Evolutionary conservation across 164 flowering plant genomes (phyloP), one percentile per base, ranked within the genome.

Genomic region (Santalum album): DNA sequence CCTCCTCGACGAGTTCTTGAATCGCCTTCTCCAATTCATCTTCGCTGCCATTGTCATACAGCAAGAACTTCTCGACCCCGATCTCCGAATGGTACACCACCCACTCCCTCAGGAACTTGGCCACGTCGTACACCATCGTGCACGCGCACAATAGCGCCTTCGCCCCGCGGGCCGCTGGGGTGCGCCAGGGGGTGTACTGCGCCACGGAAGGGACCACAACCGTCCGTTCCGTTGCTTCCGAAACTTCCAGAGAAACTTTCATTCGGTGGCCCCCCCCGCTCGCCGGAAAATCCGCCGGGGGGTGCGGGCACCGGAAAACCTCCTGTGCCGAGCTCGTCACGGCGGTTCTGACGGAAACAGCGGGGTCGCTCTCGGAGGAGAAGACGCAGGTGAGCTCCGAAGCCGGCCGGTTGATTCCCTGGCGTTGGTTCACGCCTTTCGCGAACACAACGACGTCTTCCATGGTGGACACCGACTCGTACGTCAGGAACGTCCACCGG

Each of bases 11-110:
- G 1, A 84, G 77, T 38, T 70, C 72, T 7, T 42, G 36, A 1
- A 81, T 74, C 3, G 73, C 72, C 0, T 15, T 29, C 0, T 46
- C 52, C 10, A 80, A n/a, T 23, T 72, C 72, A 49, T 92, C 99
- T 17, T 80, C 84, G 57, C 96, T 87, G 6, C 67, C 88, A 58
- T 92, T 92, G 58, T 92, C 96, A 69, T 92, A 92, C 7, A 92
- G 25, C 0, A 85, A 43, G 72, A 92, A 92, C 50, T 63, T 72
- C 1, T 87, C 81, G 1, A 92, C 84, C 0, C 99, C 96, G 3
- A 85, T 71, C 4, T 21, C 65, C 12, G 91, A 72, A 59, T 89
- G 81, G 62, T 89, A 89, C 29, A 65, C 32, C 3, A 89, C 90
- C 96, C 99, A 92, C 51, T 92, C 99, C 29, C 59, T 68, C 52